These are phyloP conservation scores for Phytophthora agathidicida DNA, from an alignment of 352 stramenopile species.

Conservation along the genomic window DNA sequence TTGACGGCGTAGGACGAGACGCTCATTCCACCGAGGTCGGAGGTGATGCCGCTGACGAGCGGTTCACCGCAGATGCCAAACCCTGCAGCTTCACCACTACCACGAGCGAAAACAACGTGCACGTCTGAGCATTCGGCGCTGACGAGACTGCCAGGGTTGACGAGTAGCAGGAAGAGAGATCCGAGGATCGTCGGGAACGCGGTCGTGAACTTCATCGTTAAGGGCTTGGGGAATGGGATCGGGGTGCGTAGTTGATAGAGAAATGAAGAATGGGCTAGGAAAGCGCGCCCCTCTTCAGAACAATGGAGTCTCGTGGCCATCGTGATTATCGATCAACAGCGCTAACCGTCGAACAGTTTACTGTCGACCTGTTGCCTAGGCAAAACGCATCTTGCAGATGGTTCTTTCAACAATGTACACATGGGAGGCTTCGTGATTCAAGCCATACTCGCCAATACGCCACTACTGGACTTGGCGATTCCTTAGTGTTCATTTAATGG, in stretches of 20 bases:
- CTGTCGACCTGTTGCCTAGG: too few species aligned
- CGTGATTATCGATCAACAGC: too few species aligned
- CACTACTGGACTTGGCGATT: too few species aligned
- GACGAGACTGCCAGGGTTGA: not conserved
- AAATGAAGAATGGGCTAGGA: too few species aligned
- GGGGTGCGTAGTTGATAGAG: too few species aligned
- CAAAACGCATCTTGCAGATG: not conserved
- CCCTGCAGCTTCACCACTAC: conserved; percentile 33
- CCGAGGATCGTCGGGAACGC: not conserved
- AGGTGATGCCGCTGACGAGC: conserved; percentile 34
- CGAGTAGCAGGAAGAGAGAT: not conserved
- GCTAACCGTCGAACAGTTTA: too few species aligned
- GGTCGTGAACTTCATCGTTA: not conserved
- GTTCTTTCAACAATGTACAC: not conserved
- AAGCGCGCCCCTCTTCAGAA: too few species aligned
- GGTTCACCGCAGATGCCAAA: conserved; percentile 38
- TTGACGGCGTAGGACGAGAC: conserved; percentile 41
- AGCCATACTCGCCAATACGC: too few species aligned
- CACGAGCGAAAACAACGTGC: conserved; percentile 39
- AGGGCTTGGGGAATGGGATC: too few species aligned
- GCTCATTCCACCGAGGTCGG: conserved; percentile 35
- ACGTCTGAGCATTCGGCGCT: conserved; percentile 32
- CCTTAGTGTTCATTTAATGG: too few species aligned
- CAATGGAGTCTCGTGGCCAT: too few species aligned
- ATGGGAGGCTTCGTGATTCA: not conserved